A percentile compares a stretch with the other conserved stretches of the same genome.
Evolutionary conservation across 495 filamentous ascomycete species (phyloP).

Genomic region (Aspergillus olivimuriae): DNA sequence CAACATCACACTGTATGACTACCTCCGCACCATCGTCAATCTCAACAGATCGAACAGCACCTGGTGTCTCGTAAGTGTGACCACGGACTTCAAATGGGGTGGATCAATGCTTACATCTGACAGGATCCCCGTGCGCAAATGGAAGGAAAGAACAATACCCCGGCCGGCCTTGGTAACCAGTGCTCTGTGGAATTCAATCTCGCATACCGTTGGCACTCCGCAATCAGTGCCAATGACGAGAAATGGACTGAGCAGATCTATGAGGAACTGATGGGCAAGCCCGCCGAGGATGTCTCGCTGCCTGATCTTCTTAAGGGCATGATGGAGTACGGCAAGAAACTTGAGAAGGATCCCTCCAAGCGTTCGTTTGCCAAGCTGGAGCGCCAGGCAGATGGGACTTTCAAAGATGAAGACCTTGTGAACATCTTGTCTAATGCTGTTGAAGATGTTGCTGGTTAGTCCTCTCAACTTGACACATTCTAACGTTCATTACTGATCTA

Average conservation of each 20-base stretch:
- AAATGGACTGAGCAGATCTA: constrained; percentile 59
- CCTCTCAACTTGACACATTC: neutral
- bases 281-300: constrained; percentile 45
- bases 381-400: constrained; percentile 49
- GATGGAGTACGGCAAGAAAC: constrained; percentile 40
- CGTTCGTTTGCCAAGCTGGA: constrained; percentile 53
- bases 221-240: constrained; percentile 56
- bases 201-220: constrained; percentile 67
- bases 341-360: constrained; percentile 46
- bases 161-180: constrained; percentile 62
- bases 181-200: constrained; percentile 69
- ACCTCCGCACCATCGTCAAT: constrained; percentile 79
- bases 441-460: constrained; percentile 51
- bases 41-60: constrained; percentile 68
- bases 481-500: neutral
- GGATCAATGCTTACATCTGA: neutral
- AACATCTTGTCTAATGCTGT: constrained; percentile 51
- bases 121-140: constrained; percentile 41
- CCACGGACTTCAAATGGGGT: neutral
- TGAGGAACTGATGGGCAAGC: constrained; percentile 47
- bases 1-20: constrained; percentile 77
- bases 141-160: constrained; percentile 49
- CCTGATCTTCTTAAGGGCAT: constrained; percentile 49
- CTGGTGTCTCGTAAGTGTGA: constrained; percentile 63
- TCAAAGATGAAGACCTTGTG: constrained; percentile 58